phyloP scores from a whole-genome alignment of 2,329 filamentous ascomycete genomes.

The Elsinoe perseae region DNA sequence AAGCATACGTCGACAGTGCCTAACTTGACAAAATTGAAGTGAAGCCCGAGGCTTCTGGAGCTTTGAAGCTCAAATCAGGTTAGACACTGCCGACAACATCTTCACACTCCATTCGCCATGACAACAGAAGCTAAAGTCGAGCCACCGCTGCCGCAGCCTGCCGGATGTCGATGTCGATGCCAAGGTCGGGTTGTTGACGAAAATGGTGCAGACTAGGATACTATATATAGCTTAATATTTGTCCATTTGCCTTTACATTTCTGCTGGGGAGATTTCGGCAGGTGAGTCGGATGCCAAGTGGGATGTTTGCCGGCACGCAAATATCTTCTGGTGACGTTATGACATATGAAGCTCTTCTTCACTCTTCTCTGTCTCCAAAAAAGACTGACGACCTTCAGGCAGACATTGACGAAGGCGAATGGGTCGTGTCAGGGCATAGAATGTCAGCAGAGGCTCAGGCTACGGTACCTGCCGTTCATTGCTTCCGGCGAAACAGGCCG shows the following conservation, averaged over 20 bases:
- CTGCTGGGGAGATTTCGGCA: not conserved
- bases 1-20: not conserved
- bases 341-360: too few relatives aligned
- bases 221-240: not conserved
- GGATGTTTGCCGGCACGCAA: not conserved
- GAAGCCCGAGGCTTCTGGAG: not conserved
- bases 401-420: too few relatives aligned
- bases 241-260: not conserved
- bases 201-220: not conserved
- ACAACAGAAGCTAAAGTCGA: not conserved
- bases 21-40: not conserved
- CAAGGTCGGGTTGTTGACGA: not conserved
- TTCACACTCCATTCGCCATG: not conserved
- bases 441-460: too few relatives aligned
- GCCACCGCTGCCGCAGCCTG: not conserved
- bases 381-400: too few relatives aligned
- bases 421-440: too few relatives aligned
- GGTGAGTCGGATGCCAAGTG: not conserved
- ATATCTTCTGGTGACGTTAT: too few relatives aligned
- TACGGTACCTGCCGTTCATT: too few relatives aligned
- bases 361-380: too few relatives aligned
- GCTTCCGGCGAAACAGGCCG: too few relatives aligned
- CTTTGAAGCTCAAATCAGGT: not conserved
- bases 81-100: not conserved
- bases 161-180: too few relatives aligned